Conservation (phyloP, 2,329 filamentous ascomycete species). For the Leptographium lundbergii region DNA sequence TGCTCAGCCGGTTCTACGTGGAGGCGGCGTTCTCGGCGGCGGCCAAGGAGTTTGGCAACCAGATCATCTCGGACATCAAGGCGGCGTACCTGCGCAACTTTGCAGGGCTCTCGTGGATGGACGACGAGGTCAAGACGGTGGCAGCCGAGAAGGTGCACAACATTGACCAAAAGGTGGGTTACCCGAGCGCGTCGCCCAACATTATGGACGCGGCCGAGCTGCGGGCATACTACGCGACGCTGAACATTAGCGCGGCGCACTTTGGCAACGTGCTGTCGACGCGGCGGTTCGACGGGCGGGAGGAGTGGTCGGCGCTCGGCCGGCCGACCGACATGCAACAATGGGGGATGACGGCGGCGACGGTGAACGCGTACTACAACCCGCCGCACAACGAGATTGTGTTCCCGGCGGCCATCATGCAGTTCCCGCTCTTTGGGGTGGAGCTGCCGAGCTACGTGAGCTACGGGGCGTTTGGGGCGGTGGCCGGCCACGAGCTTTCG, state of each 20-base stretch:
- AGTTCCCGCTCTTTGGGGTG: constrained; percentile 52
- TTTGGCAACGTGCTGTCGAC: constrained; percentile 45
- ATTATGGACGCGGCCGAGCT: constrained; percentile 45
- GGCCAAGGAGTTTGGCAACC: constrained; percentile 53
- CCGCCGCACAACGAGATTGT: constrained; percentile 54
- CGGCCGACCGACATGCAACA: constrained; percentile 47
- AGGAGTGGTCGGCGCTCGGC: constrained; percentile 44
- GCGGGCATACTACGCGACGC: constrained; percentile 39
- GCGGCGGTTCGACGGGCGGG: constrained; percentile 30
- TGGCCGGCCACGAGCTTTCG: constrained; percentile 56
- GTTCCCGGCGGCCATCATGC: constrained; percentile 58
- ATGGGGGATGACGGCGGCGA: constrained; percentile 48
- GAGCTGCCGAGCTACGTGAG: constrained; percentile 50
- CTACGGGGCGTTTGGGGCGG: constrained; percentile 56
- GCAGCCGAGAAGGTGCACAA: constrained; percentile 54
- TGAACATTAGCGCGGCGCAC: constrained; percentile 38
- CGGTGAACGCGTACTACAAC: constrained; percentile 56
- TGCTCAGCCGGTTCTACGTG: constrained; percentile 58
- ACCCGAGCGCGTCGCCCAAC: constrained; percentile 45
- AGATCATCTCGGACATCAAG: constrained; percentile 60
- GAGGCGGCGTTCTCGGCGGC: constrained; percentile 54
- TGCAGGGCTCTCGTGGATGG: constrained; percentile 50
- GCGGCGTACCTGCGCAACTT: constrained; percentile 49
- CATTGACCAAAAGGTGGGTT: constrained; percentile 57
- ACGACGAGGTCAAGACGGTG: constrained; percentile 42